Evolutionary conservation across 2,329 filamentous ascomycete species (phyloP).

Genomic region (Cladophialophora psammophila): DNA sequence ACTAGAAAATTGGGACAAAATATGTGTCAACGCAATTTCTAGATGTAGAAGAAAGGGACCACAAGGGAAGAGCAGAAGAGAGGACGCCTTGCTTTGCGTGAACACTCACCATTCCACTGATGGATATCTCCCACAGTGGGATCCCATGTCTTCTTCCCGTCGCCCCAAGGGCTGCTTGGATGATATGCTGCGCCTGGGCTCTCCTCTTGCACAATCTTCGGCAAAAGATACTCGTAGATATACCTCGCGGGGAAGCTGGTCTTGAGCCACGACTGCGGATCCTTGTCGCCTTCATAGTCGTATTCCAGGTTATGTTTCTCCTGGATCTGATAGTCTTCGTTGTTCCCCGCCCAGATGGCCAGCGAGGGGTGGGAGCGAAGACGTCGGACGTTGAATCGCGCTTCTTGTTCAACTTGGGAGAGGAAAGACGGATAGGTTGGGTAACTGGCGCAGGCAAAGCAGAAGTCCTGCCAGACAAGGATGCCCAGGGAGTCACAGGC

Average conservation of each 20-base stretch:
- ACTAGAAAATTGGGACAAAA: conserved; percentile 60
- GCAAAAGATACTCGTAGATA: conserved; percentile 88
- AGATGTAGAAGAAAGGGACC: too few species aligned
- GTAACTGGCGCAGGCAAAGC: conserved; percentile 80
- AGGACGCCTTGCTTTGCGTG: conserved; percentile 61
- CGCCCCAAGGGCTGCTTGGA: conserved; percentile 85
- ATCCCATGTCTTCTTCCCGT: conserved; percentile 75
- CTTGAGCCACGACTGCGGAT: conserved; percentile 84
- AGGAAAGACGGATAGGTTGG: conserved; percentile 71
- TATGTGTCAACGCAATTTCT: conserved; percentile 68
- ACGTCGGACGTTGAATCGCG: conserved; percentile 68
- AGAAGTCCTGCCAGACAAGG: conserved; percentile 88
- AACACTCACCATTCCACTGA: conserved; percentile 80
- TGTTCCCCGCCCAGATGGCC: conserved; percentile 90
- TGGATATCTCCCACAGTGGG: conserved; percentile 87
- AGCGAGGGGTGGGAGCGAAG: conserved; percentile 87
- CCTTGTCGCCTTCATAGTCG: conserved; percentile 78
- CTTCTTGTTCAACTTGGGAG: conserved; percentile 69
- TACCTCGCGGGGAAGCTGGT: conserved; percentile 90
- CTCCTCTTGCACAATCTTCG: conserved; percentile 73
- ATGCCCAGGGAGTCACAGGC: conserved; percentile 79
- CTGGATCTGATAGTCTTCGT: conserved; percentile 90
- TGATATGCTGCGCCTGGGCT: conserved; percentile 74
- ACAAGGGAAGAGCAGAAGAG: too few species aligned
- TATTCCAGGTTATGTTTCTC: conserved; percentile 80